Evolutionary conservation across 805 yeast species (phyloP).

Genomic region (Zygotorulaspora florentina): DNA sequence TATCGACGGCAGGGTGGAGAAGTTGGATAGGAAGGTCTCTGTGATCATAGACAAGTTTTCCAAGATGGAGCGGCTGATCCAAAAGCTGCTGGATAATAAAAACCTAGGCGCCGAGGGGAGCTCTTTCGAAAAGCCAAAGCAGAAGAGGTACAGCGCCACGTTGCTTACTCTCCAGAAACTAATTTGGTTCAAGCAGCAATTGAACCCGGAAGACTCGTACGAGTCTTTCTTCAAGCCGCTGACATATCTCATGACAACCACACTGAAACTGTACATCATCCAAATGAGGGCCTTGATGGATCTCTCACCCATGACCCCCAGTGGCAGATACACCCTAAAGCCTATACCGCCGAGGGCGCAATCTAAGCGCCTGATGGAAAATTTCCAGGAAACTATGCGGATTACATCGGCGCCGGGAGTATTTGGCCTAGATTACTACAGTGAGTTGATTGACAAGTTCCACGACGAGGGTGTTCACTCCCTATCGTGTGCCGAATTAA

Average conservation of each 20-base stretch:
- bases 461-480: slow-evolving; percentile 14
- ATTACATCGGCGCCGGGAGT: slow-evolving; percentile 21
- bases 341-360: slow-evolving; percentile 27
- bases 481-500: slow-evolving; percentile 26
- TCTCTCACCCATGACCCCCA: slow-evolving; percentile 19
- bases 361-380: slow-evolving; percentile 23
- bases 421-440: slow-evolving; percentile 18
- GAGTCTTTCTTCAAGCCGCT: slow-evolving; percentile 21
- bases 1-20: slow-evolving; percentile 15
- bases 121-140: slow-evolving; percentile 8
- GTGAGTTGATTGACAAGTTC: slow-evolving; percentile 18
- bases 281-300: slow-evolving; percentile 25
- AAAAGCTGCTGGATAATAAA: slow-evolving; percentile 12
- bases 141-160: slow-evolving; percentile 19
- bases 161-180: slow-evolving; percentile 24
- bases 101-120: slow-evolving; percentile 3
- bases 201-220: slow-evolving; percentile 10
- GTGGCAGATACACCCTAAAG: slow-evolving; percentile 14
- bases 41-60: slow-evolving; percentile 22
- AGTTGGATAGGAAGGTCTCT: slow-evolving; percentile 24
- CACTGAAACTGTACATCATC: slow-evolving; percentile 27
- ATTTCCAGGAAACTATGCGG: slow-evolving; percentile 16
- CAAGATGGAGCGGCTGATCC: slow-evolving; percentile 22
- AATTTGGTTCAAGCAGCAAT: slow-evolving; percentile 21
- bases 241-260: slow-evolving; percentile 14